Conservation (phyloP, 768 basidiomycete genomes). For the Trametopsis cervina region DNA sequence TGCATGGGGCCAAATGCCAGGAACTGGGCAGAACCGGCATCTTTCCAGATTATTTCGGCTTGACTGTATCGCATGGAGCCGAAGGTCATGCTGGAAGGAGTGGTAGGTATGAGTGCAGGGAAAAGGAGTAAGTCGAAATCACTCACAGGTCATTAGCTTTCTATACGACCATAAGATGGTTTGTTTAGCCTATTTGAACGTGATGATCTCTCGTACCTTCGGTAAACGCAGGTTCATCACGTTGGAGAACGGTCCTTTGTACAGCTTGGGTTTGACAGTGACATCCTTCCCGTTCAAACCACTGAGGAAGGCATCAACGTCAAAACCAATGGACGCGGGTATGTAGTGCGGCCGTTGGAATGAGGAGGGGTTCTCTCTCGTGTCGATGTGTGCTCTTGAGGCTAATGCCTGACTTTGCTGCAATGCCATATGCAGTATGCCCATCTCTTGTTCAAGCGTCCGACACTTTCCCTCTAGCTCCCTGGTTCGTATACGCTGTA, state of each 20-base stretch:
- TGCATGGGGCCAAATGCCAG: neutral
- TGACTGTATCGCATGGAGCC: neutral
- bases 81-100: neutral
- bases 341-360: neutral
- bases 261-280: neutral
- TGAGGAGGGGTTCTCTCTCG: too few species aligned
- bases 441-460: neutral
- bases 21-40: neutral
- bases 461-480: neutral
- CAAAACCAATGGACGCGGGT: neutral
- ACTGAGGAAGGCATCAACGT: neutral
- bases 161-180: neutral
- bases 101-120: too few species aligned
- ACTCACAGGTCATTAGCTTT: neutral
- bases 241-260: neutral
- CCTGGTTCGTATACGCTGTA: neutral
- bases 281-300: neutral
- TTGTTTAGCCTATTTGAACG: too few species aligned
- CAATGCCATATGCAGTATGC: too few species aligned
- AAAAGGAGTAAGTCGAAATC: too few species aligned
- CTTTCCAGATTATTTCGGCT: neutral
- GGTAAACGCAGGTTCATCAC: neutral
- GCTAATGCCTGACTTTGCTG: too few species aligned
- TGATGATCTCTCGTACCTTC: neutral
- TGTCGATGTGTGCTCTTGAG: too few species aligned